Evolutionary conservation across 139 green algal species (phyloP).

Genomic region (Ulvella scutata): DNA sequence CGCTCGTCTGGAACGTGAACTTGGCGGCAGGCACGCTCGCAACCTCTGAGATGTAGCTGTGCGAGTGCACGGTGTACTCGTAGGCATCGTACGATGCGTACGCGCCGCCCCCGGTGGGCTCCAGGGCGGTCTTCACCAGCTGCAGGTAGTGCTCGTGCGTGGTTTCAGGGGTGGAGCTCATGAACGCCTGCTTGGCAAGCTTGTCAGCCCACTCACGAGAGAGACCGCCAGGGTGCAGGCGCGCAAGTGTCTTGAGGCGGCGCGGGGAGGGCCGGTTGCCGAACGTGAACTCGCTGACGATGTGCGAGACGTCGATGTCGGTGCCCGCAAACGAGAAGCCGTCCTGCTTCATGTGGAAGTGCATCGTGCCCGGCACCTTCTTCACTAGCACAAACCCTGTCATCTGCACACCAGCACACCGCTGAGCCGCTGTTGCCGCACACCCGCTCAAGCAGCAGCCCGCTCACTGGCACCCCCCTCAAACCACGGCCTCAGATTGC

Average conservation of each 20-base stretch:
- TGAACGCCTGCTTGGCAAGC: slow-evolving; percentile 46
- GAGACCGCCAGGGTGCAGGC: slow-evolving; percentile 65
- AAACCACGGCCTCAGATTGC: too few species aligned
- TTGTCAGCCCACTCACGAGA: slow-evolving; percentile 75
- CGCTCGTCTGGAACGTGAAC: slow-evolving; percentile 59
- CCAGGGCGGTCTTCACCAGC: slow-evolving; percentile 65
- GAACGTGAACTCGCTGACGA: slow-evolving; percentile 42
- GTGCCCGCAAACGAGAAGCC: slow-evolving; percentile 56
- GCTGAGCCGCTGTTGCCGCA: not conserved
- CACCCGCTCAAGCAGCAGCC: slow-evolving; percentile 6
- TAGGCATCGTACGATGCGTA: slow-evolving; percentile 55
- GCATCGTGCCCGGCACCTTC: slow-evolving; percentile 85
- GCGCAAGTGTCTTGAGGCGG: slow-evolving; percentile 29
- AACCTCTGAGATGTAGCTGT: slow-evolving; percentile 54
- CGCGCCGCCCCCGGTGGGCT: slow-evolving; percentile 21
- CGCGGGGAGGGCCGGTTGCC: slow-evolving; percentile 48
- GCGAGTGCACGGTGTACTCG: slow-evolving; percentile 77
- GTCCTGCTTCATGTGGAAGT: slow-evolving; percentile 60
- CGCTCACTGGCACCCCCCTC: not conserved
- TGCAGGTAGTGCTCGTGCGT: slow-evolving; percentile 87
- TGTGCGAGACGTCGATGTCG: slow-evolving; percentile 17
- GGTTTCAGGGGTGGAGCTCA: slow-evolving; percentile 30
- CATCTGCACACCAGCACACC: not conserved
- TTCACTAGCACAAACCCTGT: slow-evolving; percentile 93
- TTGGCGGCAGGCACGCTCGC: slow-evolving; percentile 40